phyloP scores from a whole-genome alignment of 1,139 yeast species.

The Pichia inconspicua region DNA sequence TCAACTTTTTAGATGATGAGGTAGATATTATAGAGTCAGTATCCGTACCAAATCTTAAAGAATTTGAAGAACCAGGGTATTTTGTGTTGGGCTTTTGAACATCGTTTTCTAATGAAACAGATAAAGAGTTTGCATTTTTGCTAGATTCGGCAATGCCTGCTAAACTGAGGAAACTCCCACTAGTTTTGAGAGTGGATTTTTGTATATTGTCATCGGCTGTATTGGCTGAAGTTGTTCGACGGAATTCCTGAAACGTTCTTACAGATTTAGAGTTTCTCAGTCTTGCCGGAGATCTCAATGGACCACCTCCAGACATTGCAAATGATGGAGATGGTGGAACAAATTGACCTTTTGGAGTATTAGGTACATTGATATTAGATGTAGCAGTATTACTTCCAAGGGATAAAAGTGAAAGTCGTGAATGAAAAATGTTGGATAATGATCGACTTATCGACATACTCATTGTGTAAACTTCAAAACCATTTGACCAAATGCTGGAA shows the following conservation, averaged over 20 bases:
- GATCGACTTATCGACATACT: slow-evolving; percentile 12
- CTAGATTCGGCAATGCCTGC: slow-evolving; percentile 2
- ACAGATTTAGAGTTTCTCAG: slow-evolving; percentile 8
- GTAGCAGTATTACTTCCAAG: background rate
- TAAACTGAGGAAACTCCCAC: slow-evolving; percentile 69
- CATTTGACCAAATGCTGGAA: slow-evolving; percentile 11
- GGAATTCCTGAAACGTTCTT: slow-evolving; percentile 5
- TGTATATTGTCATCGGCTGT: background rate
- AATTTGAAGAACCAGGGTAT: background rate
- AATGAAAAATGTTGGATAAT: slow-evolving; percentile 10
- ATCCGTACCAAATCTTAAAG: background rate
- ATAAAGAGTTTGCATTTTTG: background rate
- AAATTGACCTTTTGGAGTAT: slow-evolving; percentile 6
- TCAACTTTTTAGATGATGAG: slow-evolving; percentile 1
- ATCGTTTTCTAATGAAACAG: background rate
- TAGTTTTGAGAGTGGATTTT: slow-evolving; percentile 32
- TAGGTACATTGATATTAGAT: slow-evolving; percentile 1
- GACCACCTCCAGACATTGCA: slow-evolving; percentile 1
- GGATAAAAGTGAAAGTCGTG: slow-evolving; percentile 9
- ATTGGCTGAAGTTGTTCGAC: background rate
- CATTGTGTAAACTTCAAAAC: slow-evolving; percentile 11
- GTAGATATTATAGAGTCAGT: background rate
- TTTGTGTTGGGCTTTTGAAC: background rate
- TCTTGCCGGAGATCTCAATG: slow-evolving; percentile 10
- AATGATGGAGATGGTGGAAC: slow-evolving; percentile 14